These are phyloP conservation scores for Metschnikowia santaceciliae DNA, from an alignment of 805 yeast genomes.

Conservation along the genomic window DNA sequence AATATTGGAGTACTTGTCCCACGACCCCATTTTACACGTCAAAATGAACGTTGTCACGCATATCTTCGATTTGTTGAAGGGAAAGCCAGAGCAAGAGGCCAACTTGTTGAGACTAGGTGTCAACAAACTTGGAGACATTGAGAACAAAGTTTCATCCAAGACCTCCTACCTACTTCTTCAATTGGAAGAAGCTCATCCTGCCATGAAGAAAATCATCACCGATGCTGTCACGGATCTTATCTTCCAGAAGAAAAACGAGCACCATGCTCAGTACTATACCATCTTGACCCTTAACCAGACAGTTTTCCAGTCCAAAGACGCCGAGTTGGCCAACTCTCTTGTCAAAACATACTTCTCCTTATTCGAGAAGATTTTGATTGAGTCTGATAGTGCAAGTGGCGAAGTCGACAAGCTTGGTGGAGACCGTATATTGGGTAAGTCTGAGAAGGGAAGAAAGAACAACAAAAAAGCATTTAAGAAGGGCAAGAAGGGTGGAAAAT, in stretches of 20 bases:
- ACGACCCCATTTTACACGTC: slow-evolving; percentile 87
- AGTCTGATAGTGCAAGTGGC: slow-evolving; percentile 51
- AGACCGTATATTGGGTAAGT: slow-evolving; percentile 45
- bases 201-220: slow-evolving; percentile 81
- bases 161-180: slow-evolving; percentile 77
- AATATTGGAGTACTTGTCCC: slow-evolving; percentile 73
- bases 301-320: slow-evolving; percentile 73
- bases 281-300: slow-evolving; percentile 90
- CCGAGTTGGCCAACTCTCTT: slow-evolving; percentile 74
- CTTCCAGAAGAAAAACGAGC: slow-evolving; percentile 70
- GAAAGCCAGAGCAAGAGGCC: slow-evolving; percentile 96
- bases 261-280: slow-evolving; percentile 85
- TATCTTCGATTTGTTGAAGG: slow-evolving; percentile 71
- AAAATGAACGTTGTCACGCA: slow-evolving; percentile 73
- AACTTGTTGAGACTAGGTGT: slow-evolving; percentile 85
- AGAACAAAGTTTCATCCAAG: slow-evolving; percentile 84
- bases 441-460: slow-evolving; percentile 52
- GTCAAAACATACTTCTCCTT: slow-evolving; percentile 81
- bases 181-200: slow-evolving; percentile 88
- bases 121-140: slow-evolving; percentile 90
- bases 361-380: slow-evolving; percentile 77
- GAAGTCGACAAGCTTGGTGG: slow-evolving; percentile 24
- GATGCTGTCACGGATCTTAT: slow-evolving; percentile 78
- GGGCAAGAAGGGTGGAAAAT: slow-evolving; percentile 86
- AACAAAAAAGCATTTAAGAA: slow-evolving; percentile 67